Base-by-base conservation (phyloP, 2,329 filamentous ascomycete species). In the Xylariaceae sp. region DNA sequence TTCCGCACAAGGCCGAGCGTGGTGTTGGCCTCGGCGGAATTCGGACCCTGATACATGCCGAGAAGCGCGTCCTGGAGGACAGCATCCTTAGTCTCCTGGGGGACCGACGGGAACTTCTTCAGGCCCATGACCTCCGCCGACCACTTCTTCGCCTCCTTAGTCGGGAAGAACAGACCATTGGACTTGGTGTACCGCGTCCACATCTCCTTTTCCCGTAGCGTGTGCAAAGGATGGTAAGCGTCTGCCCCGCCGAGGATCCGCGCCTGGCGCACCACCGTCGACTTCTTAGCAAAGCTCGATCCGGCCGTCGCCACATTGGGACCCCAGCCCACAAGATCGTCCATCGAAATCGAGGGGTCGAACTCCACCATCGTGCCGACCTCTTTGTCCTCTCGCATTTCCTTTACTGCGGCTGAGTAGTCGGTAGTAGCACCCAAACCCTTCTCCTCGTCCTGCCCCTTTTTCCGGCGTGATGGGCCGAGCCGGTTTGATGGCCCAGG, bases 101-200 rank as follows among this genome's bases (percentile, higher is more conserved):
- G 49, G 4, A 48, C 42, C 4, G 54, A 53, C 49, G 51, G 19
- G 43, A 56, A 51, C 19, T 54, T 61, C 32, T 59, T 61, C n/a
- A 57, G 40, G 39, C 58, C 51, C 48, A 59, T 56, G 9, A 44
- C 29, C 16, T 48, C 40, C 46, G 60, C 53, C 47, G 67, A 49
- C 63, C 63, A 68, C 29, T 61, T 61, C 62, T 66, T 68, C 64
- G 69, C 68, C 50, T 63, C 67, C 29, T 57, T 21, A 18, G 61
- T 66, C 53, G 72, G 69, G 58, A 75, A 70, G 53, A 74, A 75
- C 3, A 72, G 55, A n/a, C 71, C 72, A 53, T 60, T 58, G 54
- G 64, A 65, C 32, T 65, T 47, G 13, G 47, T 49, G 42, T 60
- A 63, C 52, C 56, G 61, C 29, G 52, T 47, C 55, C 61, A 54